Evolutionary conservation across 768 basidiomycete species (phyloP), one percentile per base, ranked within the genome.

Genomic region (Zangia roseola): DNA sequence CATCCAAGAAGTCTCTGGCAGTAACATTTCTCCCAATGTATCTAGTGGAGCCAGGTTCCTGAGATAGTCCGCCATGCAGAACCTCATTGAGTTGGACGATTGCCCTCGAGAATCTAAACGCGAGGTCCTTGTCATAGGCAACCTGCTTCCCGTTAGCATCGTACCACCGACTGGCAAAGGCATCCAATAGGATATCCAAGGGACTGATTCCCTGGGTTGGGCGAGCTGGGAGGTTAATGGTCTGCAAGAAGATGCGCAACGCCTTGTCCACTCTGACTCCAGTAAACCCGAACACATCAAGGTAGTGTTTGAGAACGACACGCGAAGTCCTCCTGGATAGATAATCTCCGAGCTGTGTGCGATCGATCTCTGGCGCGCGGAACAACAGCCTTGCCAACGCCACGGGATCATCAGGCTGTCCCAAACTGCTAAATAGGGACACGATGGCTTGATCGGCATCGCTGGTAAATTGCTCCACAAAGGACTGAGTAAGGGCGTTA

Each of bases 81-180:
- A 86, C 80, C 40, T 94, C 91, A 63, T 97, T 95, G 47, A 99
- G 78, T 62, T 94, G 89, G 42, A 88, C 82, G 53, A 94, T 80
- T 5, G 91, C 84, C 45, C 86, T 80, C 31, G 90, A 86, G 39
- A 95, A 81, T 40, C 82, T 82, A 55, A 79, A 72, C 13, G 89
- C 85, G 53, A 91, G 74, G 60, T 92, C 89, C 67, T 82, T 87
- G 71, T 92, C 88, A 61, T 86, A 94, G 3, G 86, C 80, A 21
- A 92, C 83, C 21, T 80, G 76, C 40, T 78, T 75, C 6, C 83
- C 79, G 62, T 99, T 98, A 17, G 90, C 87, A 52, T 93, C 89
- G 59, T 91, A 90, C 90, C 94, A 98, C 24, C 89, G 80, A 56
- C 81, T 78, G 13, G 93, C 88, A 63, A 99, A 93, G 10, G 86